Evolutionary conservation across 164 flowering plant species (phyloP).

Genomic region (Berberis thunbergii): DNA sequence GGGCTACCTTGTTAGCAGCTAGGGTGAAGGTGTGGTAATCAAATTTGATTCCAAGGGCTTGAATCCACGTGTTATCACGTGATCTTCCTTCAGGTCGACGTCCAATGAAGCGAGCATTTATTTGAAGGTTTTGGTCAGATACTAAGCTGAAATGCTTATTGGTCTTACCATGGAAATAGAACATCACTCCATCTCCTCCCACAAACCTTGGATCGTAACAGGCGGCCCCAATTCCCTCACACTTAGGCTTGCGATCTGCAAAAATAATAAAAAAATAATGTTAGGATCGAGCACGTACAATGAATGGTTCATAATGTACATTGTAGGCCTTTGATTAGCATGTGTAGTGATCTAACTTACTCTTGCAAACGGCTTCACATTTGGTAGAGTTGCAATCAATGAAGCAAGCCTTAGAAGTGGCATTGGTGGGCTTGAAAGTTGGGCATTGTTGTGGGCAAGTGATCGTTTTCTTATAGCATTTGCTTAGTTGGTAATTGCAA

Average conservation of each 20-base stretch:
- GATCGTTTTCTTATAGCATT: constrained; percentile 11
- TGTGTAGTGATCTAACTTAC: not conserved
- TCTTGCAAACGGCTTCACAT: constrained; percentile 24
- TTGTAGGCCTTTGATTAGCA: too few relatives aligned
- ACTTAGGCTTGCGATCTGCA: constrained; percentile 27
- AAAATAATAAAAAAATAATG: not conserved
- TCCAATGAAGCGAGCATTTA: constrained; percentile 39
- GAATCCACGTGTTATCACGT: constrained; percentile 39
- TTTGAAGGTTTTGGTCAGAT: constrained; percentile 30
- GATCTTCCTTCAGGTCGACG: constrained; percentile 25
- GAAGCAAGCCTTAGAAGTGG: constrained; percentile 23
- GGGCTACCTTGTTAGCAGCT: constrained; percentile 21
- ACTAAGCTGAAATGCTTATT: constrained; percentile 25
- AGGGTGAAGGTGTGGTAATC: constrained; percentile 21
- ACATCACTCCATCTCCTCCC: constrained; percentile 33
- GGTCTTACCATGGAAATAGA: constrained; percentile 37
- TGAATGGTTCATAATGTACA: too few relatives aligned
- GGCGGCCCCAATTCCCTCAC: constrained; percentile 28
- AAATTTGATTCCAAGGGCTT: constrained; percentile 29
- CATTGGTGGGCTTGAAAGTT: constrained; percentile 16
- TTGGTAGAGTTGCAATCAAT: constrained; percentile 22
- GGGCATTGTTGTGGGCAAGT: constrained; percentile 24
- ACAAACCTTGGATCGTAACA: constrained; percentile 38
- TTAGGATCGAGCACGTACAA: not conserved
- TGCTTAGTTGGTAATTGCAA: not conserved